phyloP scores from a whole-genome alignment of 495 filamentous ascomycete species.

The Xylaria flabelliformis region DNA sequence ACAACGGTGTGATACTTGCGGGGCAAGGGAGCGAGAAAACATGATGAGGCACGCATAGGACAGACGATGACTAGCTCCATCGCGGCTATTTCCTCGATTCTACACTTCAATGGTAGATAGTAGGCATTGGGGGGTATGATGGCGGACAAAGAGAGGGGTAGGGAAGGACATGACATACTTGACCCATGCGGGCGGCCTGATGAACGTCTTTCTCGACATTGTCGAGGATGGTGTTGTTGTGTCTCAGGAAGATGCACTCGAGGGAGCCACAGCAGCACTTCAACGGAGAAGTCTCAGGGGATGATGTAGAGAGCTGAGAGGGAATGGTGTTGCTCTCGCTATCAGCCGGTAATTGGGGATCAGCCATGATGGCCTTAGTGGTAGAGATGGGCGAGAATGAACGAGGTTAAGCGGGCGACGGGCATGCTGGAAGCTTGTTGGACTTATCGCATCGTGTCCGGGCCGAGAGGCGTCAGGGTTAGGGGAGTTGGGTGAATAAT shows the following conservation, averaged over 20 bases:
- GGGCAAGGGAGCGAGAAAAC: neutral
- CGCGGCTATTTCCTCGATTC: neutral
- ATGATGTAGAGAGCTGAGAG: constrained; percentile 23
- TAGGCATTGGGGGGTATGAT: neutral
- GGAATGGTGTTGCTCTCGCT: constrained; percentile 29
- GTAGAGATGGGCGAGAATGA: constrained; percentile 29
- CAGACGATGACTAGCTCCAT: neutral
- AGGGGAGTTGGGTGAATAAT: neutral
- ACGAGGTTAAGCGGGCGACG: constrained; percentile 29
- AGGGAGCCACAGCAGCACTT: constrained; percentile 83
- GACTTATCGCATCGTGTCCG: constrained; percentile 13
- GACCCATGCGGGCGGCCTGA: constrained; percentile 82
- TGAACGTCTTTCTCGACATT: constrained; percentile 85
- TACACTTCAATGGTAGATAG: neutral
- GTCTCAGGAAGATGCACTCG: constrained; percentile 79
- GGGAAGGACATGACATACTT: constrained; percentile 62
- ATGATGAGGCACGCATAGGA: neutral
- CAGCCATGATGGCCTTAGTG: constrained; percentile 36
- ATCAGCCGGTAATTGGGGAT: constrained; percentile 29
- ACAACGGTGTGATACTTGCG: neutral
- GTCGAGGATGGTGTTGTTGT: constrained; percentile 78
- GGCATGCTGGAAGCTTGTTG: constrained; percentile 34
- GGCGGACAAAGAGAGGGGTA: neutral
- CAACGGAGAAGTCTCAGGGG: constrained; percentile 34
- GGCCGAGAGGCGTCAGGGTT: neutral